Conservation (phyloP, 495 filamentous ascomycete genomes). For the Pyrenopolyporus hunteri region DNA sequence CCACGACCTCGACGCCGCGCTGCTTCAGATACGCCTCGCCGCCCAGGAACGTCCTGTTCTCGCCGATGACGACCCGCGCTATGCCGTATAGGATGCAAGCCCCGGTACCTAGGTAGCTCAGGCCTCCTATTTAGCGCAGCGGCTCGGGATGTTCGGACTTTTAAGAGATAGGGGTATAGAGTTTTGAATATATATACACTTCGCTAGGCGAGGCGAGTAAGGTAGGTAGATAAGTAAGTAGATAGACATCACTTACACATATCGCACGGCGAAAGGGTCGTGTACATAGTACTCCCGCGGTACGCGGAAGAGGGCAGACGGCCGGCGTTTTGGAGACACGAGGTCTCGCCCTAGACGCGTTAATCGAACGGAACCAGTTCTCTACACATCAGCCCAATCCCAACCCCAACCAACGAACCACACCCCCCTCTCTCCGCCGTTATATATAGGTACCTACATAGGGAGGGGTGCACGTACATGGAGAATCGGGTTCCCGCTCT, state of each 20-base stretch:
- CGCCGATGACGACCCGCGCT: constrained; percentile 80
- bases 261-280: constrained; percentile 84
- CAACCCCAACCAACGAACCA: no score
- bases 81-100: constrained; percentile 83
- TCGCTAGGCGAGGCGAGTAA: neutral
- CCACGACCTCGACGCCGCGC: constrained; percentile 76
- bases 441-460: neutral
- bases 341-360: constrained; percentile 71
- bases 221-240: neutral
- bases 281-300: constrained; percentile 79
- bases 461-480: constrained; percentile 60
- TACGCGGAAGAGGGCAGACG: constrained; percentile 75
- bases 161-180: neutral
- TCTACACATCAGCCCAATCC: no score
- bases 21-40: constrained; percentile 75
- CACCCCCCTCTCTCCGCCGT: no score
- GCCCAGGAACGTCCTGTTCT: constrained; percentile 79
- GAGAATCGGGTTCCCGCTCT: constrained; percentile 75
- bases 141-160: neutral
- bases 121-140: neutral
- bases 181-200: neutral
- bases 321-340: constrained; percentile 78
- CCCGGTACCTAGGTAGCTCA: constrained; percentile 55
- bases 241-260: constrained; percentile 66
- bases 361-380: no score